Conservation (phyloP, 2,329 filamentous ascomycete genomes). For the Ophiostoma quercus region DNA sequence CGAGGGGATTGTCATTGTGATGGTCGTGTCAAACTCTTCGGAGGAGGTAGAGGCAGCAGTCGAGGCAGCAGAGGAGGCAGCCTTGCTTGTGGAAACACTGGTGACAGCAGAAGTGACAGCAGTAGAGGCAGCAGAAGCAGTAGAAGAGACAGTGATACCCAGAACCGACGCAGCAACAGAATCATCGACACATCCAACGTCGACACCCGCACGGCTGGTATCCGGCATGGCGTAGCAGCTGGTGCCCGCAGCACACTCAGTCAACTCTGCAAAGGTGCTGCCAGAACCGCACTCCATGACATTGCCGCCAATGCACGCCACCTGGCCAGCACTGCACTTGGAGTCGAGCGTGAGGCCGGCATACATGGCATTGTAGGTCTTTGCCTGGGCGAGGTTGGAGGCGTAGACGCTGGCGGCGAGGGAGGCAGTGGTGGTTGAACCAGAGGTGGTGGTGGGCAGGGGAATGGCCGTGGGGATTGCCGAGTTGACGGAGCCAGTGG, state of each 20-base stretch:
- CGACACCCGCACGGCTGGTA: conserved; percentile 43
- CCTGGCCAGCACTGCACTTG: conserved; percentile 44
- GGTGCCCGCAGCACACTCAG: conserved; percentile 34
- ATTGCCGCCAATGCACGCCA: conserved; percentile 50
- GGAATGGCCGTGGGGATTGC: conserved; percentile 9
- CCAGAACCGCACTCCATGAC: conserved; percentile 42
- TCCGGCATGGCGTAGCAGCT: conserved; percentile 53
- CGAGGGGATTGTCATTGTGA: conserved; percentile 17
- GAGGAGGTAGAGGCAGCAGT: neutral
- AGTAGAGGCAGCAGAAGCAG: neutral
- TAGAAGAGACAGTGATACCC: conserved; percentile 28
- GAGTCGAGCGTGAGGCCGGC: conserved; percentile 41
- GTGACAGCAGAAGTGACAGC: neutral
- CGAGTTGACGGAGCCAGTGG: conserved; percentile 9
- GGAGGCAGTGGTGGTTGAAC: conserved; percentile 32
- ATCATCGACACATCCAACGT: conserved; percentile 44
- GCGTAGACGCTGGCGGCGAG: conserved; percentile 41
- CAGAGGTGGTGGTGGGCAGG: neutral
- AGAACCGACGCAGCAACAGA: conserved; percentile 41
- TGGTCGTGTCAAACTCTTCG: conserved; percentile 8
- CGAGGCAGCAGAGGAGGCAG: neutral
- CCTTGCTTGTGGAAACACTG: neutral
- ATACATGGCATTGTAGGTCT: conserved; percentile 46
- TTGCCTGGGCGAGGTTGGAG: conserved; percentile 43
- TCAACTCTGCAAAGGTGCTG: conserved; percentile 38